Evolutionary conservation across 768 basidiomycete species (phyloP), one percentile per base, ranked within the genome.

Genomic region (Pleurotus salmoneostramineus): DNA sequence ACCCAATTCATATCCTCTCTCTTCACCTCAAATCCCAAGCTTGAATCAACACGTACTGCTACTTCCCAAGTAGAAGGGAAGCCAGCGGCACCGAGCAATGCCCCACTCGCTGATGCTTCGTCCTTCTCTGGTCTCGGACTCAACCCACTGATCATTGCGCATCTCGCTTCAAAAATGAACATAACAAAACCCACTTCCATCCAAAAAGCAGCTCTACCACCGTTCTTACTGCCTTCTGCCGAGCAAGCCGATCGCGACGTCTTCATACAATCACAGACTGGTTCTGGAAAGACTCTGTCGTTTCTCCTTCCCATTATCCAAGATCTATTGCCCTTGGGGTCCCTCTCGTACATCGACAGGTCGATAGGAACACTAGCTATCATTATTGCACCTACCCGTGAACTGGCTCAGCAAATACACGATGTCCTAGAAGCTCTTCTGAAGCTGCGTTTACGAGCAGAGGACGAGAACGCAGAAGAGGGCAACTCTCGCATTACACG

Each of bases 231-330:
- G 6, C 59, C 67, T 6, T 69, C 77, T 0, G 62, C 71, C 31
- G 74, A 69, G 61, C 72, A 71, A 59, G 61, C 64, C 49, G 74
- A 75, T 50, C 78, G 89, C 59, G 94, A 96, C 71, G 83, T 91
- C 11, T 95, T 97, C 71, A 91, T 98, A 57, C 95, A 97, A 71
- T 92, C 94, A 10, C 95, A 98, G 69, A 98, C 96, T 6, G 96
- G 96, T 56, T 98, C 95, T 0, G 96, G 96, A 67, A 98, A 98
- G 74, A 98, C 95, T 0, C 75, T 98, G 21, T 83, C 95, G 3
- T 98, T 91, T 75, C 83, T 98, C 21, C 83, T 98, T 8, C 96
- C 96, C 31, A 93, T 98, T 70, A 83, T 98, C 45, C 93, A 98
- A 61, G 94, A 96, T 69, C 88, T 98, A 55, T 82, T 98, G 36